These are phyloP conservation scores for Talaromyces piceae DNA, from an alignment of 2,329 filamentous ascomycete species.

Conservation along the genomic window DNA sequence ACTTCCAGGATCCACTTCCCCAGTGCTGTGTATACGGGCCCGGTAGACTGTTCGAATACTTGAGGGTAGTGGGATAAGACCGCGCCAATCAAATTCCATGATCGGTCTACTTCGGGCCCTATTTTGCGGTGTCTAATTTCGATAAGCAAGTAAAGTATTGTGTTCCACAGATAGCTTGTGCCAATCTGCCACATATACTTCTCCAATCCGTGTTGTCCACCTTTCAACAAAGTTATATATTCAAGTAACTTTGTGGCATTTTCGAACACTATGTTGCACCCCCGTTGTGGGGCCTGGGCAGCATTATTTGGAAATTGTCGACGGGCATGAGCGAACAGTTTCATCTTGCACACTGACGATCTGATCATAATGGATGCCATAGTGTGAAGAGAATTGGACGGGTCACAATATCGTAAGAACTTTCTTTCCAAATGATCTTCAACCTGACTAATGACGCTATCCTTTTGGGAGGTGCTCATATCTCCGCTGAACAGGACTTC, in stretches of 20 bases:
- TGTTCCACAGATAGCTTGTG: conserved; percentile 24
- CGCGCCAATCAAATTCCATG: conserved; percentile 15
- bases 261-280: neutral
- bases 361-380: neutral
- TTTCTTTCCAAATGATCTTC: neutral
- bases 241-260: neutral
- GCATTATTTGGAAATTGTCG: neutral
- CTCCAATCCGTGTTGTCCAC: conserved; percentile 14
- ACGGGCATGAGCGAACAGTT: neutral
- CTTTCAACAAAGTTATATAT: neutral
- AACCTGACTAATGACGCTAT: neutral
- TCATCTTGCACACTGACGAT: conserved; percentile 2
- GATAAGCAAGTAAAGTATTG: conserved; percentile 24
- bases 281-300: neutral
- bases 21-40: conserved; percentile 19
- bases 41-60: conserved; percentile 7
- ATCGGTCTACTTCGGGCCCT: conserved; percentile 20
- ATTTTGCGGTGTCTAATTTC: conserved; percentile 19
- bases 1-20: conserved; percentile 22
- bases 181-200: conserved; percentile 23
- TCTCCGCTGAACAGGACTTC: neutral
- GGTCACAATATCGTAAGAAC: conserved; percentile 1
- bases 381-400: neutral
- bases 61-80: neutral
- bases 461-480: neutral